These are phyloP conservation scores for Cutaneotrichosporon cyanovorans DNA, from an alignment of 1,284 basidiomycete genomes.

Conservation along the genomic window DNA sequence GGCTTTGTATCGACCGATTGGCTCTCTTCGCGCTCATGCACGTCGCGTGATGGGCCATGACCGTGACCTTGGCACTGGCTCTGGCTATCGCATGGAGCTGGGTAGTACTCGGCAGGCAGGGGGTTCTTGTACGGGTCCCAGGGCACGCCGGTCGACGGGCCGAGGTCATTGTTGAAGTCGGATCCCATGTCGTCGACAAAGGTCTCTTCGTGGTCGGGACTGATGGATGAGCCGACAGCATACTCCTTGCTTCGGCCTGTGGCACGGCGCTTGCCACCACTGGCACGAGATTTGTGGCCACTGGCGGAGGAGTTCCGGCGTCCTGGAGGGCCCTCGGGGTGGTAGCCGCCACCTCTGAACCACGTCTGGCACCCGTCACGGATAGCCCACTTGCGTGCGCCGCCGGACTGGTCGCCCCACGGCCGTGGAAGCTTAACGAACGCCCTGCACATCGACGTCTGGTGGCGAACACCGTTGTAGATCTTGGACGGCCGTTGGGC, in stretches of 20 bases:
- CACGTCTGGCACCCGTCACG: slow-evolving; percentile 42
- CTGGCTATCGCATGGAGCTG: not conserved
- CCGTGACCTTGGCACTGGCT: not conserved
- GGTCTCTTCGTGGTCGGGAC: not conserved
- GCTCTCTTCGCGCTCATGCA: too few species aligned
- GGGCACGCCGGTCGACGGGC: slow-evolving; percentile 10
- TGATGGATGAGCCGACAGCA: slow-evolving; percentile 21
- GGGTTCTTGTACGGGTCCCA: slow-evolving; percentile 11
- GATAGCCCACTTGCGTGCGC: slow-evolving; percentile 45
- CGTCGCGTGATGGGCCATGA: not conserved
- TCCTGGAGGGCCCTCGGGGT: slow-evolving; percentile 19
- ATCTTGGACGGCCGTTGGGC: slow-evolving; percentile 44
- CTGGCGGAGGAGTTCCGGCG: slow-evolving; percentile 2
- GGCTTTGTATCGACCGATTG: too few species aligned
- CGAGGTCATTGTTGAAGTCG: not conserved
- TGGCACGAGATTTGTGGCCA: not conserved
- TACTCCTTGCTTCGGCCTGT: slow-evolving; percentile 30
- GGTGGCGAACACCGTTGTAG: slow-evolving; percentile 47
- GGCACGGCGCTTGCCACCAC: slow-evolving; percentile 20
- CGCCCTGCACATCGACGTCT: slow-evolving; percentile 44
- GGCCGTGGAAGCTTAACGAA: slow-evolving; percentile 44
- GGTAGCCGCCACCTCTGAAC: slow-evolving; percentile 38
- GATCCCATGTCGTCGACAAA: too few species aligned
- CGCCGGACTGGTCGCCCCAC: slow-evolving; percentile 44
- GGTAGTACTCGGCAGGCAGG: slow-evolving; percentile 5